phyloP scores from a whole-genome alignment of 352 stramenopile species.

The Phytophthora melonis region DNA sequence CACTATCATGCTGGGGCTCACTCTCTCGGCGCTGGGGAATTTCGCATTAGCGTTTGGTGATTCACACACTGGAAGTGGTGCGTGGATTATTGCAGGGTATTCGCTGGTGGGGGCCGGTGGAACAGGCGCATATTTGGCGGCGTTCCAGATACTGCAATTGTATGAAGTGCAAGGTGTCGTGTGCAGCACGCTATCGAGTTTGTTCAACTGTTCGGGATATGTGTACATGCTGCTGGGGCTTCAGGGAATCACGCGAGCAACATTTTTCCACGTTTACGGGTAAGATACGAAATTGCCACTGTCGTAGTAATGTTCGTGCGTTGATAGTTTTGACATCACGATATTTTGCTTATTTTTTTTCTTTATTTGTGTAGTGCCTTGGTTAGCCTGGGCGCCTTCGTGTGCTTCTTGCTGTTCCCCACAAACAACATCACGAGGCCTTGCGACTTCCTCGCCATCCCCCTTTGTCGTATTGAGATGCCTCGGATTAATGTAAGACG shows the following conservation, averaged over 20 bases:
- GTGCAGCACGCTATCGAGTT: conserved; percentile 81
- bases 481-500: conserved; percentile 60
- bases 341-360: not conserved
- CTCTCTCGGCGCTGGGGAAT: conserved; percentile 62
- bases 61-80: conserved; percentile 53
- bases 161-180: conserved; percentile 81
- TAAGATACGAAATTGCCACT: conserved; percentile 26
- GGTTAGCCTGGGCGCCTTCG: conserved; percentile 50
- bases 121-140: conserved; percentile 79
- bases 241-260: conserved; percentile 51
- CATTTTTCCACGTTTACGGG: conserved; percentile 75
- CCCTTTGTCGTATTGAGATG: conserved; percentile 61
- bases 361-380: conserved; percentile 43
- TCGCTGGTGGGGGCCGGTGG: conserved; percentile 73
- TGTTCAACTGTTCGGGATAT: conserved; percentile 89
- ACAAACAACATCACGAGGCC: conserved; percentile 73
- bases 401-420: conserved; percentile 75
- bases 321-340: not conserved
- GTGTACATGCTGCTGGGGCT: conserved; percentile 83
- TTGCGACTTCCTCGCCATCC: conserved; percentile 54
- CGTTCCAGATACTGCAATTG: conserved; percentile 85
- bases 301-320: not conserved
- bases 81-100: conserved; percentile 75
- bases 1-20: conserved; percentile 64
- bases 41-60: conserved; percentile 67